A percentile compares a stretch with the other conserved stretches of the same genome.
These are phyloP conservation scores for Mucor lusitanicus DNA, from an alignment of 371 early-diverging fungal species.

Conservation along the genomic window DNA sequence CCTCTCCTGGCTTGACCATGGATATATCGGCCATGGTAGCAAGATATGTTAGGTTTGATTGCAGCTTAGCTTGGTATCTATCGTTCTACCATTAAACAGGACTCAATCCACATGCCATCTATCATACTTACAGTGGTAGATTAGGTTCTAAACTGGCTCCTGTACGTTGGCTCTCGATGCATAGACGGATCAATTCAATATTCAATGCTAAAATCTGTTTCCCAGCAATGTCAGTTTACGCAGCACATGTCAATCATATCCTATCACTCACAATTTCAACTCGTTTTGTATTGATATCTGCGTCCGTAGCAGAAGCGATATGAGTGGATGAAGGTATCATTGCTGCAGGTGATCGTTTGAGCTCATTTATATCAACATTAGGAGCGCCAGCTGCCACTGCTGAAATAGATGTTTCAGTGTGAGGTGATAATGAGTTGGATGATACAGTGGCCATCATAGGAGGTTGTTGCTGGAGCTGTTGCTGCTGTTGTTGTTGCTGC, in stretches of 20 bases:
- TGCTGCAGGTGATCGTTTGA: background rate
- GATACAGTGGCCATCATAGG: background rate
- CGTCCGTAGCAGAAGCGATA: background rate
- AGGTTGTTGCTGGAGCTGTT: background rate
- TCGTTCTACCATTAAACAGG: background rate
- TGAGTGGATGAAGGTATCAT: background rate
- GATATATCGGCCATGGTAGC: conserved; percentile 61
- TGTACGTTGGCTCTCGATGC: conserved; percentile 36
- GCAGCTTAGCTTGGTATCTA: conserved; percentile 56
- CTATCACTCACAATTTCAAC: conserved; percentile 41
- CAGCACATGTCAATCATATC: background rate
- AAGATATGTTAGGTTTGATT: conserved; percentile 55
- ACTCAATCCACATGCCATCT: background rate
- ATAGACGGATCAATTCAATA: conserved; percentile 53
- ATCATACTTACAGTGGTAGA: conserved; percentile 36
- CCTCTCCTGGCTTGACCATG: conserved; percentile 51
- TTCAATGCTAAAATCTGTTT: conserved; percentile 49
- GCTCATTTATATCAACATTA: background rate
- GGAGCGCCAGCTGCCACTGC: background rate
- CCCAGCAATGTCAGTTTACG: background rate
- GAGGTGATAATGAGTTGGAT: background rate
- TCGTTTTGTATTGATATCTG: conserved; percentile 30
- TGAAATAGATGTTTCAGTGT: background rate
- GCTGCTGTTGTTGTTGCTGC: conserved; percentile 12
- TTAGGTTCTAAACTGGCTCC: conserved; percentile 33